phyloP scores from a whole-genome alignment of 306 rosid species.

The Pueraria montana region DNA sequence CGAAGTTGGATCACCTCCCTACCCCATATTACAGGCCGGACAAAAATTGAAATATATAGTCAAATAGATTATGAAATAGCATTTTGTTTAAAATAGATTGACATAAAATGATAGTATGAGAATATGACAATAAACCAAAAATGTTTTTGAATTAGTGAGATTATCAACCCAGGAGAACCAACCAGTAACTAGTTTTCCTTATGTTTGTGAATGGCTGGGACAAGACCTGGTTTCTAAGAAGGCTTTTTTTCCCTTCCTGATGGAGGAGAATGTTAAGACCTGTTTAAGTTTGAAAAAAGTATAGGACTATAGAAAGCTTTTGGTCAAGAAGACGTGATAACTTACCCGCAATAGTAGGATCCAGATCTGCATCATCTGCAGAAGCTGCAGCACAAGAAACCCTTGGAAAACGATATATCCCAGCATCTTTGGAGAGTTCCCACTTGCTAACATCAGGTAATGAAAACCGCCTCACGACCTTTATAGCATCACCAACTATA shows the following conservation, averaged over 20 bases:
- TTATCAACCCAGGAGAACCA: neutral
- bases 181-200: neutral
- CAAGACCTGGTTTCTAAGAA: neutral
- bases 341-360: slow-evolving; percentile 85
- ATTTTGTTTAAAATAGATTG: neutral
- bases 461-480: slow-evolving; percentile 93
- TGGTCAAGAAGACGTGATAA: slow-evolving; percentile 32
- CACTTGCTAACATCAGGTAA: slow-evolving; percentile 83
- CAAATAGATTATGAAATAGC: neutral
- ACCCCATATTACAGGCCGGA: slow-evolving; percentile 2
- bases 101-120: neutral
- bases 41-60: neutral
- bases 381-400: slow-evolving; percentile 98
- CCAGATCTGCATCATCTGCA: slow-evolving; percentile 95
- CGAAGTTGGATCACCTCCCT: slow-evolving; percentile 27
- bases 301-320: neutral
- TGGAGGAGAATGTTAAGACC: neutral
- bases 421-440: slow-evolving; percentile 78
- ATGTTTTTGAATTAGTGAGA: neutral
- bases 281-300: neutral
- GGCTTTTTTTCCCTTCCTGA: neutral
- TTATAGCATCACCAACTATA: slow-evolving; percentile 91
- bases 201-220: neutral
- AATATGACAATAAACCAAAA: neutral
- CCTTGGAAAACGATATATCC: slow-evolving; percentile 81